Conservation (phyloP, 805 yeast species). For the Candida tallmaniae region DNA sequence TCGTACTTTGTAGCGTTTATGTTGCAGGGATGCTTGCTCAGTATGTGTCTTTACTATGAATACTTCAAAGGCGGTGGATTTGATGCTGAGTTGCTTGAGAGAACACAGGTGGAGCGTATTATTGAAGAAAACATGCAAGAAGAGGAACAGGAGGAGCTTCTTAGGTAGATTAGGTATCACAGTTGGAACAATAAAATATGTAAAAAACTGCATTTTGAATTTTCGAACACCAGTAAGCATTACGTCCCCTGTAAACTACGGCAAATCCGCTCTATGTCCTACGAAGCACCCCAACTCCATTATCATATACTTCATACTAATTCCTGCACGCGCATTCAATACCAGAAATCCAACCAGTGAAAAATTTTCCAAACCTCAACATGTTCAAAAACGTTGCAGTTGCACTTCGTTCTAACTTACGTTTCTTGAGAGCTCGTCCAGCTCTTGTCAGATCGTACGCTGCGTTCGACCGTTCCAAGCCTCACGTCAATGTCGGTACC, state of each 20-base stretch:
- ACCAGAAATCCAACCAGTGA: background rate
- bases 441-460: conserved; percentile 43
- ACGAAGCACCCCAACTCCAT: too few species aligned
- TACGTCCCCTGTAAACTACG: too few species aligned
- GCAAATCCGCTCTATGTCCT: too few species aligned
- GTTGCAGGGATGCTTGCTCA: conserved; percentile 57
- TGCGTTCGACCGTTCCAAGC: conserved; percentile 90
- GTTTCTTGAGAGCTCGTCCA: conserved; percentile 3
- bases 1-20: conserved; percentile 71
- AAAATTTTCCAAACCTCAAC: conserved; percentile 7
- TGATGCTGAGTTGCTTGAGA: conserved; percentile 17
- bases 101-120: conserved; percentile 26
- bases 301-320: too few species aligned
- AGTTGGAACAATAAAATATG: background rate
- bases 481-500: conserved; percentile 95
- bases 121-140: conserved; percentile 20
- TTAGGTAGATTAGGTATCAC: background rate
- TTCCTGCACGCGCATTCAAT: too few species aligned
- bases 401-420: conserved; percentile 4
- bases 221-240: too few species aligned
- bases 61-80: conserved; percentile 19
- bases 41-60: conserved; percentile 55
- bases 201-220: too few species aligned
- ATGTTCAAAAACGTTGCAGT: conserved; percentile 1
- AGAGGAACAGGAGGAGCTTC: background rate